phyloP scores from a whole-genome alignment of 345 rosid genomes.

The Ricinus communis region DNA sequence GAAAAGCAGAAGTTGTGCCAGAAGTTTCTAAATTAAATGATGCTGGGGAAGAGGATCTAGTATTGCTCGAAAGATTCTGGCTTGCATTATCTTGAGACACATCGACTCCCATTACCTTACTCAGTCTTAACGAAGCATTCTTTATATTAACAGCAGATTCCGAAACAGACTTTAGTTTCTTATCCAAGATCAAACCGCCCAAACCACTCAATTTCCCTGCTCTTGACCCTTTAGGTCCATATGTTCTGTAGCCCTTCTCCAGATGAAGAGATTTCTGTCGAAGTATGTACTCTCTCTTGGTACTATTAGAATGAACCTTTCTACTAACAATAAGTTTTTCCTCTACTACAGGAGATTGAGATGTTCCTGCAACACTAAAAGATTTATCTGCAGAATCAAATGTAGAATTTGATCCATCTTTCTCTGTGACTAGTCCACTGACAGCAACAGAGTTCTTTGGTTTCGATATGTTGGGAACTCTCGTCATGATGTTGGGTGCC shows the following conservation, averaged over 20 bases:
- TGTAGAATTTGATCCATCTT: slow-evolving; percentile 43
- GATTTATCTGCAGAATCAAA: slow-evolving; percentile 50
- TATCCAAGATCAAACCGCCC: slow-evolving; percentile 54
- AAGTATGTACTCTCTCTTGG: slow-evolving; percentile 66
- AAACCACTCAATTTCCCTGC: slow-evolving; percentile 51
- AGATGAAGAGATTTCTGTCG: slow-evolving; percentile 73
- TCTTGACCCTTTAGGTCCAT: slow-evolving; percentile 65
- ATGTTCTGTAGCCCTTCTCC: slow-evolving; percentile 54
- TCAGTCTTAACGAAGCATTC: slow-evolving; percentile 48
- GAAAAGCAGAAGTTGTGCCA: slow-evolving; percentile 28
- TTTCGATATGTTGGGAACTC: slow-evolving; percentile 36
- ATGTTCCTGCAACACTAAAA: slow-evolving; percentile 39
- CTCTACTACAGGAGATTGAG: slow-evolving; percentile 54
- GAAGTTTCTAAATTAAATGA: slow-evolving; percentile 33
- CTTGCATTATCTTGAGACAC: slow-evolving; percentile 42
- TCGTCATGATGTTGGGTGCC: slow-evolving; percentile 33
- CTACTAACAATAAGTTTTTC: slow-evolving; percentile 61
- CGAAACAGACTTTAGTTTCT: slow-evolving; percentile 55
- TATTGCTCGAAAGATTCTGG: slow-evolving; percentile 25
- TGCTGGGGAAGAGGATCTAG: slow-evolving; percentile 32
- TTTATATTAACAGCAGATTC: slow-evolving; percentile 49
- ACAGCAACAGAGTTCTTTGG: slow-evolving; percentile 43
- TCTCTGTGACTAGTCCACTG: slow-evolving; percentile 43
- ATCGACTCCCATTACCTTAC: slow-evolving; percentile 47
- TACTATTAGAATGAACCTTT: slow-evolving; percentile 52